Percentiles rank a stretch among this genome's conserved stretches.
Evolutionary conservation across 208 protist species (phyloP).

Genomic region (Trichomonas tenax): DNA sequence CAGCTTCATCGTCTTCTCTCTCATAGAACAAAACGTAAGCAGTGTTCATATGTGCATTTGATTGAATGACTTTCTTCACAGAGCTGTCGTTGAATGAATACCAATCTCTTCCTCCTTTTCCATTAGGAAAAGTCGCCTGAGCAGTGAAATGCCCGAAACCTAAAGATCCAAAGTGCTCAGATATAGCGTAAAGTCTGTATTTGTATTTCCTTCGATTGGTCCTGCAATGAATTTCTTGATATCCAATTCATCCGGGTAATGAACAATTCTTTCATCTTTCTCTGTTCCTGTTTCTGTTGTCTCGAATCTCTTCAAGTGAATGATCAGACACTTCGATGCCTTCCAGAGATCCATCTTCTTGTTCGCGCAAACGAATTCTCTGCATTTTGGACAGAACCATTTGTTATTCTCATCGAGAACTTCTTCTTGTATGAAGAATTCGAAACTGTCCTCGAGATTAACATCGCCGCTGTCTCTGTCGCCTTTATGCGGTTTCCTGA

Average conservation of each 20-base stretch:
- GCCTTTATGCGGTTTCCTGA: neutral
- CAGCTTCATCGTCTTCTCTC: neutral
- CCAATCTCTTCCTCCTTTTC: neutral
- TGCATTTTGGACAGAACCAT: slow-evolving; percentile 7
- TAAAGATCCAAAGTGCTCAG: neutral
- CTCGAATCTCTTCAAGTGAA: neutral
- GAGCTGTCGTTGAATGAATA: slow-evolving; percentile 5
- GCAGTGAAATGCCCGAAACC: neutral
- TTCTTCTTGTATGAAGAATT: neutral
- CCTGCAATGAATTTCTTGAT: neutral
- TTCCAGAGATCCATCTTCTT: neutral
- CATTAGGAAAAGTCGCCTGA: neutral
- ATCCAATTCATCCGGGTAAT: neutral
- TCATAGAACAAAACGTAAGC: slow-evolving; percentile 2
- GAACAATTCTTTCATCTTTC: neutral
- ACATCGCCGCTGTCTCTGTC: neutral
- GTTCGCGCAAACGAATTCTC: neutral
- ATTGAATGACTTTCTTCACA: neutral
- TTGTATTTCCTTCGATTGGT: neutral
- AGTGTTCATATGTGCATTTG: neutral
- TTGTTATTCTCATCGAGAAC: neutral
- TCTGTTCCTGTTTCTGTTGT: neutral
- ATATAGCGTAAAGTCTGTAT: neutral
- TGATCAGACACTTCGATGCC: neutral
- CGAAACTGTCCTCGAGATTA: neutral